phyloP scores from a whole-genome alignment of 352 stramenopile species.

The Pythium aphanidermatum region DNA sequence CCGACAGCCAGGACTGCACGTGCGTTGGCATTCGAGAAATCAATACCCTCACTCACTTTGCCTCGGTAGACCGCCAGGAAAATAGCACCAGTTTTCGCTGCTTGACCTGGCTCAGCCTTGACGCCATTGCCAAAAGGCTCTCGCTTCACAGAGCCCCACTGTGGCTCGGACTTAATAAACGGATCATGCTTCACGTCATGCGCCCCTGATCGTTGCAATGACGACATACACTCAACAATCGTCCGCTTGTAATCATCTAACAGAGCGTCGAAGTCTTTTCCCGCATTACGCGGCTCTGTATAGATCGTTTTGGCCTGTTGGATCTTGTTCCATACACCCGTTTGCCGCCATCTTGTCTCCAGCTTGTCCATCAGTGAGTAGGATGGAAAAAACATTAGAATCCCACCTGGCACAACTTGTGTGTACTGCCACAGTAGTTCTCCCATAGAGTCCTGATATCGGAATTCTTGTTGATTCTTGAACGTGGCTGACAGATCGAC shows the following conservation, averaged over 20 bases:
- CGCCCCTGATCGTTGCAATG: too few relatives aligned
- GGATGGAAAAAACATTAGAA: constrained; percentile 86
- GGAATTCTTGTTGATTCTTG: constrained; percentile 73
- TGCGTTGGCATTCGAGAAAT: constrained; percentile 97
- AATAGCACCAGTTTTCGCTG: constrained; percentile 75
- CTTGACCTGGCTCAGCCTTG: constrained; percentile 1
- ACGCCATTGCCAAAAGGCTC: not conserved
- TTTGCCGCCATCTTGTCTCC: constrained; percentile 56
- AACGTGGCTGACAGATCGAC: constrained; percentile 76
- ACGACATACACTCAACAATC: constrained; percentile 25
- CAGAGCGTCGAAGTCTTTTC: constrained; percentile 77
- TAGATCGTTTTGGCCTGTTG: constrained; percentile 59
- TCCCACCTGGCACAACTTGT: constrained; percentile 57
- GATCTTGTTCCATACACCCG: constrained; percentile 53
- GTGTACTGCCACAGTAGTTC: constrained; percentile 68
- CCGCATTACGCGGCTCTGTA: constrained; percentile 58
- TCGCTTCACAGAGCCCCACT: constrained; percentile 1
- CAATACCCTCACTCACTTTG: constrained; percentile 98
- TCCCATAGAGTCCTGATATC: constrained; percentile 80
- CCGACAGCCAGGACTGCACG: constrained; percentile 97
- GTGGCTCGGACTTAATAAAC: constrained; percentile 3
- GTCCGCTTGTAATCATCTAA: constrained; percentile 67
- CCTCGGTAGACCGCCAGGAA: constrained; percentile 98
- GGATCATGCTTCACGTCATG: too few relatives aligned
- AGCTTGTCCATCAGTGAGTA: constrained; percentile 80